Conservation (phyloP, 371 early-diverging fungal genomes). For the Mucor indicus region DNA sequence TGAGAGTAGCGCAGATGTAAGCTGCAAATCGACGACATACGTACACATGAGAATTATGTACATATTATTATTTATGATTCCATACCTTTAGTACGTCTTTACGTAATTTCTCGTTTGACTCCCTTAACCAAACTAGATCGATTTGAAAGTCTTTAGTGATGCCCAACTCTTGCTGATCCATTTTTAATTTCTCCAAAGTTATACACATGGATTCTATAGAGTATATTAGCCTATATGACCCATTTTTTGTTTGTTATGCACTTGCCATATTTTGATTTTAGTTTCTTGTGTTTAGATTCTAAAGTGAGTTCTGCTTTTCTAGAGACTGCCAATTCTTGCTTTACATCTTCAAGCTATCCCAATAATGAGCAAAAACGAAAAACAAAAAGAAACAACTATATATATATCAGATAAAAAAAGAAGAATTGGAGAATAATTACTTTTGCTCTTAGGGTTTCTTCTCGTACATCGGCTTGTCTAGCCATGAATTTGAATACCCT, state of each 20-base stretch:
- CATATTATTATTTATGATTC: not conserved
- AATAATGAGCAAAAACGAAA: no score
- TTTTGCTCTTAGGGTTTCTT: constrained; percentile 35
- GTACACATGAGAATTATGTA: not conserved
- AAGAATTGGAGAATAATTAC: constrained; percentile 10
- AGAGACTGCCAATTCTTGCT: constrained; percentile 40
- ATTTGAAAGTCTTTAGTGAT: constrained; percentile 13
- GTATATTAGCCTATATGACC: not conserved
- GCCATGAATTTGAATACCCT: constrained; percentile 44
- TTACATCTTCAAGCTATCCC: constrained; percentile 45
- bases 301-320: constrained; percentile 36
- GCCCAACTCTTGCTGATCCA: constrained; percentile 27
- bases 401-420: not conserved
- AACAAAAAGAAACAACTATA: not conserved
- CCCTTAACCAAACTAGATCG: constrained; percentile 30
- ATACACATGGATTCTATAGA: not conserved
- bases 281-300: constrained; percentile 45
- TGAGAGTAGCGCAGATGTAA: constrained; percentile 23
- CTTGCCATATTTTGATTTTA: constrained; percentile 37
- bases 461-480: constrained; percentile 41
- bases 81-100: constrained; percentile 40
- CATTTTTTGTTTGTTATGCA: not conserved
- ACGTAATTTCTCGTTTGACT: constrained; percentile 41
- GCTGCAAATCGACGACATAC: constrained; percentile 9
- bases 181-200: no score